A percentile compares a stretch with the other conserved stretches of the same genome.
Evolutionary conservation across 1,139 yeast genomes (phyloP).

Genomic region (Candida pseudoviswanathii): DNA sequence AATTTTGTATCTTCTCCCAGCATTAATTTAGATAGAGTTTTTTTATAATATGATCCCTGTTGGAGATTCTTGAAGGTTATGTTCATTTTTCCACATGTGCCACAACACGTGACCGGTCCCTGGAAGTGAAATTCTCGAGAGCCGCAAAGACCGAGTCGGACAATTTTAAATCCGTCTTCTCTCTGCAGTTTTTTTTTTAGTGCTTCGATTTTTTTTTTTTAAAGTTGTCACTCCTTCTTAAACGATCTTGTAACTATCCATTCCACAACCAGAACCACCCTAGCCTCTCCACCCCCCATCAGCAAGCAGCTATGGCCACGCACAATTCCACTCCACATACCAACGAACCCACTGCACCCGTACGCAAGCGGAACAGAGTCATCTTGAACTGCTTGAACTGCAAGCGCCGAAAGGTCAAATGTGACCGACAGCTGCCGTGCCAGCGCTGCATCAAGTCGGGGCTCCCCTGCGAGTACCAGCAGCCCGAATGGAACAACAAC

Average conservation of each 20-base stretch:
- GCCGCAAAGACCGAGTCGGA: not conserved
- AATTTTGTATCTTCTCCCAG: not conserved
- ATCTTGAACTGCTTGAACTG: conserved; percentile 40
- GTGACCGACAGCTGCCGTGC: conserved; percentile 34
- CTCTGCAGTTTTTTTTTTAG: too few species aligned
- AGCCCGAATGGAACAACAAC: conserved; percentile 19
- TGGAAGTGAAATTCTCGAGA: not conserved
- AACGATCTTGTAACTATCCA: too few species aligned
- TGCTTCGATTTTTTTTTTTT: not conserved
- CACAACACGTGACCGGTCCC: too few species aligned
- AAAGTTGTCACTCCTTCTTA: not conserved
- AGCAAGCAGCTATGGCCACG: not conserved
- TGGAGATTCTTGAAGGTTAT: too few species aligned
- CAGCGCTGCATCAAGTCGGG: conserved; percentile 31
- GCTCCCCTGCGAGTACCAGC: conserved; percentile 34
- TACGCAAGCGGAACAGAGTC: conserved; percentile 11
- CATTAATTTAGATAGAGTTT: not conserved
- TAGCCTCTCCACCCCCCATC: not conserved
- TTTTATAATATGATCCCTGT: not conserved
- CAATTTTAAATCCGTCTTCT: not conserved
- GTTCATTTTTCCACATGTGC: too few species aligned
- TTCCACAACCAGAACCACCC: not conserved
- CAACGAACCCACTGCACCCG: not conserved
- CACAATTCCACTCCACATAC: not conserved
- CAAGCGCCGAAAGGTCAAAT: conserved; percentile 42